Percentiles rank a stretch among this genome's conserved stretches.
These are phyloP conservation scores for Penicillium ucsense DNA, from an alignment of 495 filamentous ascomycete genomes.

Conservation along the genomic window DNA sequence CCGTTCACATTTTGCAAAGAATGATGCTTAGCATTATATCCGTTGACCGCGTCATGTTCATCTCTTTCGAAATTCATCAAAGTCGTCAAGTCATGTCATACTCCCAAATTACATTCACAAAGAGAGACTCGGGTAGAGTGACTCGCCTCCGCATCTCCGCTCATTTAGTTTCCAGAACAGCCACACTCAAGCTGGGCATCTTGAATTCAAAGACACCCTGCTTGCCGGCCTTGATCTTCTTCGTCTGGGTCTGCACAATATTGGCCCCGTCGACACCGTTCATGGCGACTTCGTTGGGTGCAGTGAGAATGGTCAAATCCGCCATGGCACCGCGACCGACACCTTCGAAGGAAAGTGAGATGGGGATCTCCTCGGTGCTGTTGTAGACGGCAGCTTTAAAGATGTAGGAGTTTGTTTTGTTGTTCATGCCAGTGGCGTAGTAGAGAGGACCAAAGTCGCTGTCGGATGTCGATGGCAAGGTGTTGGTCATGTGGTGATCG, in stretches of 20 bases:
- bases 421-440: constrained; percentile 29
- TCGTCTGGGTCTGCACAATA: constrained; percentile 34
- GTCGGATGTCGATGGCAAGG: constrained; percentile 31
- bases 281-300: constrained; percentile 30
- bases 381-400: constrained; percentile 64
- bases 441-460: constrained; percentile 34
- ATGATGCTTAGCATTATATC: no score
- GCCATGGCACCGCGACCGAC: constrained; percentile 34
- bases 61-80: no score
- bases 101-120: no score
- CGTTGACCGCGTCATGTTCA: no score
- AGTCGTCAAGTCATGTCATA: no score
- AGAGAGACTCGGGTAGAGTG: no score
- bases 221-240: constrained; percentile 31
- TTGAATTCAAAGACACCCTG: constrained; percentile 39
- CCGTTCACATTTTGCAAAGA: no score
- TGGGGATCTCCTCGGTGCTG: constrained; percentile 36
- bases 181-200: constrained; percentile 43
- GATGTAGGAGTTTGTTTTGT: constrained; percentile 26
- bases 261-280: constrained; percentile 31
- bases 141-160: no score
- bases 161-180: constrained; percentile 32
- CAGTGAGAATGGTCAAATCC: constrained; percentile 49
- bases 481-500: constrained; percentile 30
- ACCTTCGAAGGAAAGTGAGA: constrained; percentile 47